Evolutionary conservation across 306 rosid species (phyloP).

Genomic region (Cucurbita pepo): DNA sequence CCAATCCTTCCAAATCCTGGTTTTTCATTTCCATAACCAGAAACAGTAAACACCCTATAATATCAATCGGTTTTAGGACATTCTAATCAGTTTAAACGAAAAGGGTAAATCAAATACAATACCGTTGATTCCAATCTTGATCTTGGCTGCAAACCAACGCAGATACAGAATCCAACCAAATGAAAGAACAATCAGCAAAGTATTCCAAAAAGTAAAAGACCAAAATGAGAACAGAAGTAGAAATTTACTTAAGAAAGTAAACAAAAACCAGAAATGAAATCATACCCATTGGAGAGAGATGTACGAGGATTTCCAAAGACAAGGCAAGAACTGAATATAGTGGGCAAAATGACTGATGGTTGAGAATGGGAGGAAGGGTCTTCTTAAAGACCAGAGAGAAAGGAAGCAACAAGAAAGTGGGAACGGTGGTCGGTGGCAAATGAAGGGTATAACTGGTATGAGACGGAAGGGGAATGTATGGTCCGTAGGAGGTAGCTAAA

Average conservation of each 20-base stretch:
- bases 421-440: not conserved
- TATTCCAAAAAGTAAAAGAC: not conserved
- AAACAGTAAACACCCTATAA: too few species aligned
- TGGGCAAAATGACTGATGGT: not conserved
- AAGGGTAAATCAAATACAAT: not conserved
- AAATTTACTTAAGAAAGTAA: not conserved
- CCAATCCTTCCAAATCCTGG: conserved; percentile 76
- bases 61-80: not conserved
- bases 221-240: too few species aligned
- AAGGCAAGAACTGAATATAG: not conserved
- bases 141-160: conserved; percentile 31
- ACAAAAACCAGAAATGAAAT: not conserved
- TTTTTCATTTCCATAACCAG: not conserved
- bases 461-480: not conserved
- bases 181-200: not conserved
- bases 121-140: conserved; percentile 84
- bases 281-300: not conserved
- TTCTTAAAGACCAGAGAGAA: not conserved
- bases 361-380: not conserved
- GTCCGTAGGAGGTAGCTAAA: not conserved
- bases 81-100: not conserved
- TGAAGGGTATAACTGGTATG: not conserved
- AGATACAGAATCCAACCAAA: not conserved
- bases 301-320: not conserved
- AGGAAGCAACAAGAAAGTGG: not conserved